Percentiles rank a stretch among this genome's conserved stretches.
Evolutionary conservation across 2,329 filamentous ascomycete species (phyloP).

Genomic region (Ceratocystis huliohia): DNA sequence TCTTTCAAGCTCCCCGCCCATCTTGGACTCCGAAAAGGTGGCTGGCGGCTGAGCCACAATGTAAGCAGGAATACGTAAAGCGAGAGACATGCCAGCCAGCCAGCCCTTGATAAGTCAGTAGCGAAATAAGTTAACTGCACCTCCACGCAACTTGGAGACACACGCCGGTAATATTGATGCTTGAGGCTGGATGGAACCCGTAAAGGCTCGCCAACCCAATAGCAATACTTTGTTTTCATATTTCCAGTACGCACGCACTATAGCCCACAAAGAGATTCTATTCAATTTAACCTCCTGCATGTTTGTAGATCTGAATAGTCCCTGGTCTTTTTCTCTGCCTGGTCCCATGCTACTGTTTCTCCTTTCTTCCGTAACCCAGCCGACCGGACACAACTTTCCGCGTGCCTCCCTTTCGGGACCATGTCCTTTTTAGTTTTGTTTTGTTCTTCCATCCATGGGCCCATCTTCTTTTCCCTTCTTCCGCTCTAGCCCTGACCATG

Average conservation of each 20-base stretch:
- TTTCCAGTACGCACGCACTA: not conserved
- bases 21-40: not conserved
- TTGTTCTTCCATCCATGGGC: not conserved
- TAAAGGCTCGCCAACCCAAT: not conserved
- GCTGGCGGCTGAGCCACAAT: not conserved
- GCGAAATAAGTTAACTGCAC: not conserved
- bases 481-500: not conserved
- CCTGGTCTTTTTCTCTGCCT: not conserved
- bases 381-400: not conserved
- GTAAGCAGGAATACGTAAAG: not conserved
- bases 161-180: too few species aligned
- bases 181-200: too few species aligned
- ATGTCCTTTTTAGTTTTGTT: not conserved
- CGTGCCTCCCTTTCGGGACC: not conserved
- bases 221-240: not conserved
- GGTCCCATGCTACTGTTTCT: not conserved
- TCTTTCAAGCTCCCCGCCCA: not conserved
- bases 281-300: too few species aligned
- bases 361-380: not conserved
- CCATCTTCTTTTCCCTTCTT: not conserved
- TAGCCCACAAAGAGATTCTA: too few species aligned
- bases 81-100: not conserved
- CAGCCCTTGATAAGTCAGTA: not conserved
- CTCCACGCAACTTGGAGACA: not conserved
- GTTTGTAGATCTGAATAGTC: not conserved